phyloP scores from a whole-genome alignment of 2,329 filamentous ascomycete genomes.

The Phaeosphaeriaceae sp. region DNA sequence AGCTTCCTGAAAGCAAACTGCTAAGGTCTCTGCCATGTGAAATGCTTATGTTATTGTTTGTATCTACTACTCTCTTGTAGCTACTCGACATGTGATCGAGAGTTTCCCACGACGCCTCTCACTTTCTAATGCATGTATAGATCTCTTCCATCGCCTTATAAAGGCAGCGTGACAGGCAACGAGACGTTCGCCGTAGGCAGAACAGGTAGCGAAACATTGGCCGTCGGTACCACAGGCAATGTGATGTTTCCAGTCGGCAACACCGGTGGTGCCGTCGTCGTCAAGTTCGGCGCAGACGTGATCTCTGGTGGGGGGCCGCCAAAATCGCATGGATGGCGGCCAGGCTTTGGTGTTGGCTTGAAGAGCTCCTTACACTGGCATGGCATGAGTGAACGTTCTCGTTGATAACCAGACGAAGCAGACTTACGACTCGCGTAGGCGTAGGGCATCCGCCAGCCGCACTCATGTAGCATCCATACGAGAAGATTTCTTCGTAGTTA shows the following conservation, averaged over 20 bases:
- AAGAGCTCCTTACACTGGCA: constrained; percentile 33
- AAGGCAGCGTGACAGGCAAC: neutral
- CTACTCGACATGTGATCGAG: neutral
- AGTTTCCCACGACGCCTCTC: neutral
- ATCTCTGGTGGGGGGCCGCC: constrained; percentile 14
- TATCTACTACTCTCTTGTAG: neutral
- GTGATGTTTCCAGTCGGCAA: constrained; percentile 8
- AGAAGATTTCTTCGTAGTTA: constrained; percentile 40
- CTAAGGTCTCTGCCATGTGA: neutral
- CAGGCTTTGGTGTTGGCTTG: constrained; percentile 30
- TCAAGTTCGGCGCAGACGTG: neutral
- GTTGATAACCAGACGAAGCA: neutral
- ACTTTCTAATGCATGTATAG: neutral
- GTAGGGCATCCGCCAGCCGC: constrained; percentile 35
- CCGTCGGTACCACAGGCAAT: neutral
- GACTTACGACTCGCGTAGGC: constrained; percentile 33
- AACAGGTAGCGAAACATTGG: constrained; percentile 4
- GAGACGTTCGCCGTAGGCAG: constrained; percentile 7
- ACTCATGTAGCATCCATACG: constrained; percentile 37
- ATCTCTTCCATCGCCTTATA: neutral
- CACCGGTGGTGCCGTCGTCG: neutral
- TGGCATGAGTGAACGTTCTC: neutral
- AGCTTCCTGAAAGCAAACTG: neutral
- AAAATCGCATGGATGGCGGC: constrained; percentile 37
- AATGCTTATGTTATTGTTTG: neutral